Base-by-base conservation (phyloP, 352 stramenopile species). In the Phytophthora sojae region DNA sequence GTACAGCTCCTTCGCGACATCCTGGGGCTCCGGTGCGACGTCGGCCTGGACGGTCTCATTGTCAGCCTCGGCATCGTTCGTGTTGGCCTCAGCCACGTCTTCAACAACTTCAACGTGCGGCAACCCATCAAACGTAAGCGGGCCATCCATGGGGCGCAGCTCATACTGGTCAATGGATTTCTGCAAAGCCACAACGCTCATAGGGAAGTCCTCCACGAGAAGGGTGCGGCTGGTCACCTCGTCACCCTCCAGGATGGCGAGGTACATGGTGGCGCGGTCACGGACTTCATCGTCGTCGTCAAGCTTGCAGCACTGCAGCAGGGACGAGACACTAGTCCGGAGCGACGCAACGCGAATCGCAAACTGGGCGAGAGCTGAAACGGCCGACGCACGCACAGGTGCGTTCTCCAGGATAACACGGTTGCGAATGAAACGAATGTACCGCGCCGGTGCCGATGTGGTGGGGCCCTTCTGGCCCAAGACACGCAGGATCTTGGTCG, bases 401-500 rank as follows among this genome's bases (percentile, higher is more conserved):
- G 97, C 93, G 76, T 99, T 99, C 78, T 99, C 98, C 25, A 99
- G 80, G 77, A 99, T 99, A 51, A 99, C 91, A 50, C 98, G 95
- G 88, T 99, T 99, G 81, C 99, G 99, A 57, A 99, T 99, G 79
- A 99, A 99, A 57, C 98, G 96, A 73, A 99, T 99, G 94, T 99
- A 99, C 26, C 96, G 88, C 9, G 96, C 95, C 3, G 98, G 97
- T n/a, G 90, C 85, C 4, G 89, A 92, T 0, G 97, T 99, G 42
- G 81, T 96, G 0, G 98, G 97, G 12, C 97, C 98, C 57, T 99
- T 87, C 63, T 98, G 86, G 21, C 97, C 98, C 21, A 99, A 76
- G 11, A 99, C 87, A 70, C 99, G 96, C 57, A 99, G 72, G 62
- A 99, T 99, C 74, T 92, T 99, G 68, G 64, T 98, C 9, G 88